phyloP scores from a whole-genome alignment of 192 early-diverging fungal species.

The Helicostylum pulchrum region DNA sequence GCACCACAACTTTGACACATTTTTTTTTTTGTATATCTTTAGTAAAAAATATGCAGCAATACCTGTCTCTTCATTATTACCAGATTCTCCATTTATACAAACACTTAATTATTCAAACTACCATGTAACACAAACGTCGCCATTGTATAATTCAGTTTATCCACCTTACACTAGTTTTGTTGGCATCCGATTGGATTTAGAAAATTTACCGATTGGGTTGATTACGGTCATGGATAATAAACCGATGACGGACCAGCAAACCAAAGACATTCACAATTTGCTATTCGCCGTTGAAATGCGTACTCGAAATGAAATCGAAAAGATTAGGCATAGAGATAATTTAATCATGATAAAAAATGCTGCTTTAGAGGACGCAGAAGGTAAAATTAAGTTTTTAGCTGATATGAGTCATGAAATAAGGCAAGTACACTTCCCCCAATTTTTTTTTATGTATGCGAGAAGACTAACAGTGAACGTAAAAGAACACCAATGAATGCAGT shows the following conservation, averaged over 20 bases:
- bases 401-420: constrained; percentile 58
- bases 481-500: constrained; percentile 60
- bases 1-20: too few species aligned
- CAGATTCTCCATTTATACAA: constrained; percentile 12
- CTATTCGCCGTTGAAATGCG: constrained; percentile 35
- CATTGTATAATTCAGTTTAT: constrained; percentile 10
- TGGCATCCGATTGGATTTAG: constrained; percentile 40
- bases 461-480: not conserved
- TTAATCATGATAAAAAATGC: constrained; percentile 42
- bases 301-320: constrained; percentile 40
- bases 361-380: constrained; percentile 48
- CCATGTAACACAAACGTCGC: constrained; percentile 2
- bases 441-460: not conserved
- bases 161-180: constrained; percentile 30
- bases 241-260: constrained; percentile 32
- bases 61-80: constrained; percentile 7
- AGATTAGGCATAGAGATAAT: constrained; percentile 37
- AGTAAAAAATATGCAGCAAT: constrained; percentile 3
- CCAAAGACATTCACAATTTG: constrained; percentile 24
- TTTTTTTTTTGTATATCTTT: not conserved
- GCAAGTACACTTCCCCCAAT: constrained; percentile 24
- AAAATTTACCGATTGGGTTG: constrained; percentile 34
- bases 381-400: constrained; percentile 54
- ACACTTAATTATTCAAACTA: constrained; percentile 5
- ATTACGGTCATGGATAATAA: constrained; percentile 38